Conservation (phyloP, 495 filamentous ascomycete species). For the Penicillium verhagenii region DNA sequence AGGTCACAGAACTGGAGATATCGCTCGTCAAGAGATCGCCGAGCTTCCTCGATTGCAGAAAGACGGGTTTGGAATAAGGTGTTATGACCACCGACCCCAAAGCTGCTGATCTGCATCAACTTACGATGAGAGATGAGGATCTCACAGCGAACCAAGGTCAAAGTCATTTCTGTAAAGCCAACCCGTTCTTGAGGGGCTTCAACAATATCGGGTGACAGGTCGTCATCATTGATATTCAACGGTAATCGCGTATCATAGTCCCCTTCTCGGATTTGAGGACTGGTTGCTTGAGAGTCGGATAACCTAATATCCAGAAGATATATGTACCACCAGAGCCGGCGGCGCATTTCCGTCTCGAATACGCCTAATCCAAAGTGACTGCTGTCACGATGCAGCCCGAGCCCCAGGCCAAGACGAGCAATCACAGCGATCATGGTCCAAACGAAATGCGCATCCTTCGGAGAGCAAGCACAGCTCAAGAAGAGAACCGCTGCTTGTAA, state of each 20-base stretch:
- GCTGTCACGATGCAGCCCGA: slow-evolving; percentile 73
- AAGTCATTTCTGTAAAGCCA: slow-evolving; percentile 74
- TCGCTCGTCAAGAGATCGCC: slow-evolving; percentile 53
- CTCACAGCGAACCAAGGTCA: slow-evolving; percentile 66
- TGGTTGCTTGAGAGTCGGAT: slow-evolving; percentile 66
- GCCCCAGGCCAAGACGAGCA: slow-evolving; percentile 64
- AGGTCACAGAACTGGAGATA: slow-evolving; percentile 57
- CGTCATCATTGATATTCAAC: slow-evolving; percentile 72
- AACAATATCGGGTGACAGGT: slow-evolving; percentile 59
- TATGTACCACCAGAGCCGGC: slow-evolving; percentile 73
- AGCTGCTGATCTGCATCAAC: slow-evolving; percentile 13
- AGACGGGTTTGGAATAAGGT: slow-evolving; percentile 51
- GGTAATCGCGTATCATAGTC: slow-evolving; percentile 67
- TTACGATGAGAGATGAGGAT: too few relatives aligned
- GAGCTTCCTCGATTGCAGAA: slow-evolving; percentile 53
- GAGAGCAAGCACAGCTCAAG: slow-evolving; percentile 54
- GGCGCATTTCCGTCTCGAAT: slow-evolving; percentile 66
- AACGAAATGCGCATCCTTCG: slow-evolving; percentile 52
- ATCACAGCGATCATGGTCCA: slow-evolving; percentile 62
- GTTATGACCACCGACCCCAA: not conserved
- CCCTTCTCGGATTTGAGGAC: slow-evolving; percentile 57
- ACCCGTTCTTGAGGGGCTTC: slow-evolving; percentile 54
- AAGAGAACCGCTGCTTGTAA: slow-evolving; percentile 72
- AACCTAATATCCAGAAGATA: slow-evolving; percentile 73
- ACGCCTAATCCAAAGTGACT: slow-evolving; percentile 58